Evolutionary conservation across 768 basidiomycete genomes (phyloP), one percentile per base, ranked within the genome.

Genomic region (Xerocomellus intermedius): DNA sequence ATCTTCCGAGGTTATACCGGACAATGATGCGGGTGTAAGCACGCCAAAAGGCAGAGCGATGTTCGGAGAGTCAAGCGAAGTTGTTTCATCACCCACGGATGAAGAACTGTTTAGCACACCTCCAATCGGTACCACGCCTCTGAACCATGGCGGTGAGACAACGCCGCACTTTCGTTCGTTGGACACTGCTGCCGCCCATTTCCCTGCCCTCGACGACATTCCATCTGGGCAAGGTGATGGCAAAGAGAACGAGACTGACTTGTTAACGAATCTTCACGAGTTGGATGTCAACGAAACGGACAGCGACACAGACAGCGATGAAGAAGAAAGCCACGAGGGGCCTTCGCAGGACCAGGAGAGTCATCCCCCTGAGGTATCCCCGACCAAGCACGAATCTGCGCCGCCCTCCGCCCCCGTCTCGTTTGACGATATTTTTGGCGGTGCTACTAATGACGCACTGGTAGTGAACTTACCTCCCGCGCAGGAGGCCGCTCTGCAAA

Each of bases 101-200:
- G 79, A 79, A 30, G 86, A 88, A 32, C 60, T 77, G 16, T 89
- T 89, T 61, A 73, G 77, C 46, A 88, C 86, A 0, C 85, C 86
- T 28, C 82, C 80, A 1, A 77, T 79, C 13, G 77, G 74, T n/a
- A 55, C 61, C 21, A 68, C 74, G 22, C 66, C 72, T 19, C 50
- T 65, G 30, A 51, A 53, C 47, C 48, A 45, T 17, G 47, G 50
- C 1, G 55, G 53, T 24, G 57, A 63, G 21, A 42, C 49, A 1
- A 57, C 58, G 14, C 59, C 62, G 2, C 63, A 66, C 19, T 26
- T 58, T 33, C 47, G 48, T 10, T 66, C 76, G 2, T 62, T 73
- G 52, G 66, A 70, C 42, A 59, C 58, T 42, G 64, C 52, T 28
- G 56, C 60, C 5, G 51, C 50, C 36, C 62, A 74, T 30, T 77